Evolutionary conservation across 2,329 filamentous ascomycete species (phyloP), one percentile per base, ranked within the genome.

Genomic region (Colletotrichum sp.): DNA sequence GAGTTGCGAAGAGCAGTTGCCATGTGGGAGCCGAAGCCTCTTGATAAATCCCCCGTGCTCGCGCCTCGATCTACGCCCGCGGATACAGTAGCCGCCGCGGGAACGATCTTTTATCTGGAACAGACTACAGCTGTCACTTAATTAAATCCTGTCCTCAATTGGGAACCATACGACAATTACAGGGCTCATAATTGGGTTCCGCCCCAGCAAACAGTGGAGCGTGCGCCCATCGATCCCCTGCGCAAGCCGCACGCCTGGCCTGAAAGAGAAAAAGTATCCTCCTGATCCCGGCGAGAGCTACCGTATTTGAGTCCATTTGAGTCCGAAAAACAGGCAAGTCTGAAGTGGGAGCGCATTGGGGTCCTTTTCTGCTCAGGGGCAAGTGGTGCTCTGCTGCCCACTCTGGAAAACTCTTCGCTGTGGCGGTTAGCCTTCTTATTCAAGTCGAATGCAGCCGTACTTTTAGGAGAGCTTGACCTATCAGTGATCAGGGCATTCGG

Each of bases 101-200:
- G 32, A 71, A 32, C 36, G 21, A 26, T 43, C 2, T 62, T 70
- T 32, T 64, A 73, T 43, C 48, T 64, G 58, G 32, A 64, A 70
- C 71, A 69, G 28, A 64, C 65, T 58, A 73, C 38, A 38, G 30
- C 38, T 63, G 43, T 73, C 66, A 69, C 65, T 64, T 56, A 74
- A 65, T 66, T 66, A 30, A 71, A 63, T 7, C 5, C 26, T 21
- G 18, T 28, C 14, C 68, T 24, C 21, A 58, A 74, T 18, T 10
- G 58, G 32, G 55, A 38, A n/a, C 24, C 14, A 21, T 36, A 70
- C 28, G 38, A 64, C 9, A 34, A 56, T 28, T 28, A 13, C 34
- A 21, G 7, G 48, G 7, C 13, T 12, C 16, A 6, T 71, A 13
- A 74, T 74, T 74, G 72, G 72, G 12, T 13, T 24, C 10, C 2